These are phyloP conservation scores for Alnus rubra DNA, from an alignment of 306 rosid species.

Conservation along the genomic window DNA sequence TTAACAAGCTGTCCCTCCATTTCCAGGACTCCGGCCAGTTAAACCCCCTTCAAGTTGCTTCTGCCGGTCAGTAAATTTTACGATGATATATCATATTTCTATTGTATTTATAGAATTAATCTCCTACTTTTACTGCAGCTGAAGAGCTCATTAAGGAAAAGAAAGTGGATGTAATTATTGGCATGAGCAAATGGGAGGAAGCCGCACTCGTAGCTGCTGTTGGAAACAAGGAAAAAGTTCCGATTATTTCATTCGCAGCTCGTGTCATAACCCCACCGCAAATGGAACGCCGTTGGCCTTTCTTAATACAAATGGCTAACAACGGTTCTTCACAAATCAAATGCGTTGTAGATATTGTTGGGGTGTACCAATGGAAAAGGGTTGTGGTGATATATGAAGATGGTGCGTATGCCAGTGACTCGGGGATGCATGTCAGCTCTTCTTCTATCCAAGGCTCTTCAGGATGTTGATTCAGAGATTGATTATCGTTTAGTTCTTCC, in stretches of 20 bases:
- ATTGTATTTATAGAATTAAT: background rate
- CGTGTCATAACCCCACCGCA: slow-evolving; percentile 33
- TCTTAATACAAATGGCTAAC: slow-evolving; percentile 50
- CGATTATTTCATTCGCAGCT: slow-evolving; percentile 51
- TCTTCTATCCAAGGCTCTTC: slow-evolving; percentile 55
- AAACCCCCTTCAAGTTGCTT: slow-evolving; percentile 42
- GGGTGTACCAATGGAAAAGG: slow-evolving; percentile 29
- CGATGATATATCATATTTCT: background rate
- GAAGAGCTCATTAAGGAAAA: slow-evolving; percentile 39
- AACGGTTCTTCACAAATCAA: slow-evolving; percentile 33
- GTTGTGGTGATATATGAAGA: slow-evolving; percentile 57
- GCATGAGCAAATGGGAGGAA: slow-evolving; percentile 60
- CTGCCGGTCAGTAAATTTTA: slow-evolving; percentile 33
- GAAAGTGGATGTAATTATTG: slow-evolving; percentile 43
- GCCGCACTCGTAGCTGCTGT: slow-evolving; percentile 55
- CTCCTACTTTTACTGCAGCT: slow-evolving; percentile 35
- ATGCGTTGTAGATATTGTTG: slow-evolving; percentile 52
- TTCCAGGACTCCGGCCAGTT: slow-evolving; percentile 21
- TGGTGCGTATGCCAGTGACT: slow-evolving; percentile 42
- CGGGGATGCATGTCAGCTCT: slow-evolving; percentile 43
- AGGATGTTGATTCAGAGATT: slow-evolving; percentile 41
- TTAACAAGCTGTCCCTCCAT: slow-evolving; percentile 30
- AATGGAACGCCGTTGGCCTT: slow-evolving; percentile 52
- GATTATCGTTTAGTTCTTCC: slow-evolving; percentile 63
- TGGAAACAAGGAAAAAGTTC: slow-evolving; percentile 44